Evolutionary conservation across 2,329 filamentous ascomycete genomes (phyloP), one percentile per base, ranked within the genome.

Genomic region (Alternaria hordeiaustralica): DNA sequence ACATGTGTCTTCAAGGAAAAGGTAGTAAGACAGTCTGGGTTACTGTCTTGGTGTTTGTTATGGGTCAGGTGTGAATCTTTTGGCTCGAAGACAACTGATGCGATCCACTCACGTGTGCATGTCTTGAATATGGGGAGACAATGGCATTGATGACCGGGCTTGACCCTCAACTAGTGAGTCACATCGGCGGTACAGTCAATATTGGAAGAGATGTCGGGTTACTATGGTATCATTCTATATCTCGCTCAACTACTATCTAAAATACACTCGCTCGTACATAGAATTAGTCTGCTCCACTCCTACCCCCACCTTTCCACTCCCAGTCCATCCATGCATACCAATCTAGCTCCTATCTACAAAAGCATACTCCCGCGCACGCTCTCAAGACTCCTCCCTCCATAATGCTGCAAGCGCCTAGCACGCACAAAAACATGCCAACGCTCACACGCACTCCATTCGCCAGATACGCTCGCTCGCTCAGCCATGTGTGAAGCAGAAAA

Each of bases 181-280:
- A 36, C 2, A 2, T 5, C 6, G 28, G 4, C 1, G 3, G 13
- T 10, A 51, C 20, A n/a, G 1, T 9, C 28, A 25, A 5, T 36
- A 1, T 0, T 0, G 12, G 6, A 1, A 6, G 13, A 20, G n/a
- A 23, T 4, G 25, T 36, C 18, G 6, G 30, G 49, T 57, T 57
- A 49, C 43, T 49, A 36, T 57, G 43, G 55, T 57, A 25, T 57
- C 55, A 57, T 45, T 49, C 43, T 57, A 44, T 45, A 11, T 56
- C 41, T 47, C 41, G 5, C 23, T 56, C 15, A 57, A 30, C 26
- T 46, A 56, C 54, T 57, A 28, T 49, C 18, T 47, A 36, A 47
- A 18, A 41, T 41, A 28, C 55, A 49, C 28, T 36, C 9, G 4
- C 55, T 49, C 43, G 26, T 47, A 47, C 54, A 56, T 56, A 47